Evolutionary conservation across 306 rosid species (phyloP), one percentile per base, ranked within the genome.

Genomic region (Rosa multiflora): DNA sequence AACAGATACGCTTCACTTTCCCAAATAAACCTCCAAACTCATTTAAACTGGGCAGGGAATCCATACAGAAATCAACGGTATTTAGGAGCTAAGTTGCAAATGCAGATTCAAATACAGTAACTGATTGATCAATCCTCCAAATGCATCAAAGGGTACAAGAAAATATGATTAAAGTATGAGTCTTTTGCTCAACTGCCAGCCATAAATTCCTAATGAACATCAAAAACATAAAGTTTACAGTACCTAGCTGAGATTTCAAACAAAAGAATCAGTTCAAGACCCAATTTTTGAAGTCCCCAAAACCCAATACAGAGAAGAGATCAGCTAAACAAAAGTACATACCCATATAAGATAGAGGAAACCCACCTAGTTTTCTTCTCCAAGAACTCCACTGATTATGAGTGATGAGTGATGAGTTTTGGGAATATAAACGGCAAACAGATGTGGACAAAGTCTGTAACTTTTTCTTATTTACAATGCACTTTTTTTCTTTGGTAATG

Each of bases 361-460:
- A 83, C 79, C 56, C 70, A 83, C 92, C 89, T 82, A 76, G 82
- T 73, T 85, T 83, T 78, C 78, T 82, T 67, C 78, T 48, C 72
- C 39, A 37, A 43, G 58, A 79, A 62, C 81, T 52, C 58, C 72
- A 66, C 43, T 7, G 81, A 40, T 48, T 73, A 76, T 10, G 76
- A 29, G 15, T 48, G 80, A 76, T 10, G 76, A 29, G 15, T 39
- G 49, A 39, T 18, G 72, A 67, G 72, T 66, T 72, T 40, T 51
- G 71, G 77, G 82, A 79, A 66, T 43, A 55, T 40, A 80, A 84
- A 73, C 70, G 79, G 75, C 84, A 88, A 84, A 87, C 79, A 74
- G 70, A 81, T 67, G 72, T 78, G 32, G 74, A 74, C 78, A 68
- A 85, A 83, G 74, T 51, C 6, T 51, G 76, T 35, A 83, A 74